Evolutionary conservation across 176 grass and related monocot species (phyloP).

Genomic region (Oryza brachyantha): DNA sequence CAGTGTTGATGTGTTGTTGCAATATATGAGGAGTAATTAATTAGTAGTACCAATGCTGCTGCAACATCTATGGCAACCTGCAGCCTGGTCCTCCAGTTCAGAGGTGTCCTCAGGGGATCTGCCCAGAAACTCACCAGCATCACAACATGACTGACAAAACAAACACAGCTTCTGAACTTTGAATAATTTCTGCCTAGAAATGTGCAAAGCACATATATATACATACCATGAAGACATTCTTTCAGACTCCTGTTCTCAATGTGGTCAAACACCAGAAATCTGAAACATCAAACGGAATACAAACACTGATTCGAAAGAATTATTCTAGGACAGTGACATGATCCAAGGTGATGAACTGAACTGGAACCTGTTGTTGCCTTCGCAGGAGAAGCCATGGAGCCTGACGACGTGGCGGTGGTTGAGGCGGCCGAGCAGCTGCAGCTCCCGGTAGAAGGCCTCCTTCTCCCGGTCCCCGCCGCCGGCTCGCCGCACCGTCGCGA

Average conservation of each 20-base stretch:
- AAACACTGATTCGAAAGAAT: background rate
- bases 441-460: slow-evolving; percentile 54
- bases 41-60: slow-evolving; percentile 70
- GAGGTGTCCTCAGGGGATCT: slow-evolving; percentile 88
- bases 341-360: background rate
- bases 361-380: slow-evolving; percentile 58
- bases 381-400: slow-evolving; percentile 69
- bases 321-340: background rate
- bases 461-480: slow-evolving; percentile 22
- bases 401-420: slow-evolving; percentile 87
- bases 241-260: slow-evolving; percentile 84
- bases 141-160: background rate
- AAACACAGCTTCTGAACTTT: background rate
- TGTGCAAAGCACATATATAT: background rate
- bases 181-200: slow-evolving; percentile 5
- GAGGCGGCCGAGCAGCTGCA: slow-evolving; percentile 70
- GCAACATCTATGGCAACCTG: slow-evolving; percentile 87
- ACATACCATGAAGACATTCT: slow-evolving; percentile 84
- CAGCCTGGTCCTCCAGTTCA: slow-evolving; percentile 83
- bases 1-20: background rate
- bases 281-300: slow-evolving; percentile 21
- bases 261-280: slow-evolving; percentile 88
- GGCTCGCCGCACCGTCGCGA: slow-evolving; percentile 57
- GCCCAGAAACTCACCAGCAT: slow-evolving; percentile 9
- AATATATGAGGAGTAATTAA: background rate